These are phyloP conservation scores for Ophiostoma novo-ulmi DNA, from an alignment of 2,329 filamentous ascomycete species.

Conservation along the genomic window DNA sequence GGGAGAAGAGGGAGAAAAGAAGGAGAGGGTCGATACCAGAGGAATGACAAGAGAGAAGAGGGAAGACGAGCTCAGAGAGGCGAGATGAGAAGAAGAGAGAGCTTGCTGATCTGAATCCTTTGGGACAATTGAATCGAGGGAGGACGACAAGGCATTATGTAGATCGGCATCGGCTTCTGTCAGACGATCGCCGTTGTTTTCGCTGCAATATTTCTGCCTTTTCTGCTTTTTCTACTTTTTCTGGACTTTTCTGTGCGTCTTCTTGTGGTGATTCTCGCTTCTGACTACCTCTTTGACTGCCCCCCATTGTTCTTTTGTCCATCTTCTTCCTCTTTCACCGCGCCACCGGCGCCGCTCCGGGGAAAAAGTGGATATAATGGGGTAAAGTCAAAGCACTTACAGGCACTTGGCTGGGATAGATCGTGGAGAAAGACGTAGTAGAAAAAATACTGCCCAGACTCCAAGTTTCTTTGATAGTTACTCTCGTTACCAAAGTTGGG, in stretches of 20 bases:
- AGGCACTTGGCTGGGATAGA: background rate
- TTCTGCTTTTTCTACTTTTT: background rate
- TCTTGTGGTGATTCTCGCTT: background rate
- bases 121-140: background rate
- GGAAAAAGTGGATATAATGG: background rate
- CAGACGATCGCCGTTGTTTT: background rate
- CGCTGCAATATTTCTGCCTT: background rate
- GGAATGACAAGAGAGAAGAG: background rate
- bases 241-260: background rate
- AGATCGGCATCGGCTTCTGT: background rate
- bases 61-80: background rate
- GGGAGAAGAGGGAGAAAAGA: background rate
- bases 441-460: background rate
- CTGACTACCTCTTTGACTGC: background rate
- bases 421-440: conserved; percentile 1
- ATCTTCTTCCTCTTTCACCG: background rate
- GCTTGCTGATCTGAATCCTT: background rate
- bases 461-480: background rate
- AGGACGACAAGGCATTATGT: background rate
- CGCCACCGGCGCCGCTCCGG: conserved; percentile 11
- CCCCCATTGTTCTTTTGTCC: background rate
- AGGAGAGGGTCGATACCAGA: background rate
- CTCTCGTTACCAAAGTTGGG: background rate
- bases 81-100: background rate
- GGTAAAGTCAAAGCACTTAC: background rate